phyloP scores from a whole-genome alignment of 495 filamentous ascomycete species.

The Choiromyces venosus region DNA sequence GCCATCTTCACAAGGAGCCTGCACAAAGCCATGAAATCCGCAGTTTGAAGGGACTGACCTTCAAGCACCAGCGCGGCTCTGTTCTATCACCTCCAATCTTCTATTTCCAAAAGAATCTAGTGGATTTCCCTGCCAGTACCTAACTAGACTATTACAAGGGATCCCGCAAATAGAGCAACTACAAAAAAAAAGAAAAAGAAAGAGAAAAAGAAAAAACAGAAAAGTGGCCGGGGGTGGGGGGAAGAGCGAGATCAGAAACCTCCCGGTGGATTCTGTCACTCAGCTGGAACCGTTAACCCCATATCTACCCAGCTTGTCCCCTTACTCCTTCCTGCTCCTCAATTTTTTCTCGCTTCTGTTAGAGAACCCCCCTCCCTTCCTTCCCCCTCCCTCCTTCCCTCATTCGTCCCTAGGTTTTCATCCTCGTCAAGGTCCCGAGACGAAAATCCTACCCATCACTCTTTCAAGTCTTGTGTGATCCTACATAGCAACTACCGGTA shows the following conservation, averaged over 20 bases:
- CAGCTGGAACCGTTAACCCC: conserved; percentile 24
- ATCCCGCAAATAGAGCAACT: conserved; percentile 16
- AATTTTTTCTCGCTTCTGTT: conserved; percentile 19
- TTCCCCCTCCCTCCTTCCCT: neutral
- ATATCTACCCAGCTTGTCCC: conserved; percentile 34
- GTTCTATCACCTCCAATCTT: neutral
- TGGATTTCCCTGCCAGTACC: neutral
- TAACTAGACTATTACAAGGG: conserved; percentile 23
- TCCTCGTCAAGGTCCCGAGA: neutral
- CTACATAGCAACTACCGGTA: conserved; percentile 3
- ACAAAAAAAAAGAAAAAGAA: conserved; percentile 23
- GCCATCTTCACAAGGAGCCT: conserved; percentile 4
- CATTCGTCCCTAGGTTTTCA: neutral
- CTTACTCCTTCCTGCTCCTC: conserved; percentile 23
- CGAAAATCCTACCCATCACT: neutral
- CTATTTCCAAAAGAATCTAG: conserved; percentile 9
- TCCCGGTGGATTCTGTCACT: conserved; percentile 36
- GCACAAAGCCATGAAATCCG: conserved; percentile 28
- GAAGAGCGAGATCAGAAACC: conserved; percentile 20
- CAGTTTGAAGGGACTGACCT: conserved; percentile 18
- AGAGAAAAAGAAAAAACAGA: too few species aligned
- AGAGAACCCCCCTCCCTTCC: conserved; percentile 9
- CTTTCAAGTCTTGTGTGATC: neutral
- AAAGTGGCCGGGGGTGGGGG: conserved; percentile 23
- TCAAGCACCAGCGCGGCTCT: conserved; percentile 17